Evolutionary conservation across 1,284 basidiomycete genomes (phyloP).

Genomic region (Fomitiporia mediterranea): DNA sequence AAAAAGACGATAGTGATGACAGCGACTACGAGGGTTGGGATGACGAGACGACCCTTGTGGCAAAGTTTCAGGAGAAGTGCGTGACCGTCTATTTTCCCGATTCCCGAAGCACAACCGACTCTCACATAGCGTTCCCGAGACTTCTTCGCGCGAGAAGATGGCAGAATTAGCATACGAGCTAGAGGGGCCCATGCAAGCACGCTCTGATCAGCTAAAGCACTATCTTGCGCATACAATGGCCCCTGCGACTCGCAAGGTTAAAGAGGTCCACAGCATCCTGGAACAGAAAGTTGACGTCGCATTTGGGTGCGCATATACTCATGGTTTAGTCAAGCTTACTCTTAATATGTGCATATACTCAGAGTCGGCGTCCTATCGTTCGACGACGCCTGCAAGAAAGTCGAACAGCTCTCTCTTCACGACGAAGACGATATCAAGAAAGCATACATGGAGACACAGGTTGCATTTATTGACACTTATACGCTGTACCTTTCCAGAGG

Average conservation of each 20-base stretch:
- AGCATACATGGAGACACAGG: constrained; percentile 38
- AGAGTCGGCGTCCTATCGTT: constrained; percentile 36
- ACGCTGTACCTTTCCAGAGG: constrained; percentile 21
- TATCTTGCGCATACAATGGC: constrained; percentile 49
- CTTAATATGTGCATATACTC: neutral
- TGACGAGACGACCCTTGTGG: constrained; percentile 51
- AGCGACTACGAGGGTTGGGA: constrained; percentile 37
- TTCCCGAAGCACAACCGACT: constrained; percentile 10
- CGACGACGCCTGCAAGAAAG: constrained; percentile 49
- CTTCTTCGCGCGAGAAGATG: constrained; percentile 33
- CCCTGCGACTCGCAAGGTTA: constrained; percentile 47
- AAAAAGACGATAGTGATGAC: constrained; percentile 10
- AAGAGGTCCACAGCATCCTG: constrained; percentile 37
- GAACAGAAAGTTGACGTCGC: constrained; percentile 44
- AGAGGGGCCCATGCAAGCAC: constrained; percentile 42
- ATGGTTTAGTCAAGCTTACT: neutral
- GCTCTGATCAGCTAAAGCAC: constrained; percentile 40
- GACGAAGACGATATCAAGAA: constrained; percentile 41
- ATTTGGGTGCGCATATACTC: constrained; percentile 37
- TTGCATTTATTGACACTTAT: constrained; percentile 21
- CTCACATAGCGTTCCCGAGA: constrained; percentile 18
- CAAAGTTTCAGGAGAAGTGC: constrained; percentile 44
- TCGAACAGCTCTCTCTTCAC: constrained; percentile 39
- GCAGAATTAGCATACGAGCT: constrained; percentile 42
- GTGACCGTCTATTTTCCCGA: constrained; percentile 19